Conservation (phyloP, 805 yeast genomes). For the Yarrowia alimentaria region DNA sequence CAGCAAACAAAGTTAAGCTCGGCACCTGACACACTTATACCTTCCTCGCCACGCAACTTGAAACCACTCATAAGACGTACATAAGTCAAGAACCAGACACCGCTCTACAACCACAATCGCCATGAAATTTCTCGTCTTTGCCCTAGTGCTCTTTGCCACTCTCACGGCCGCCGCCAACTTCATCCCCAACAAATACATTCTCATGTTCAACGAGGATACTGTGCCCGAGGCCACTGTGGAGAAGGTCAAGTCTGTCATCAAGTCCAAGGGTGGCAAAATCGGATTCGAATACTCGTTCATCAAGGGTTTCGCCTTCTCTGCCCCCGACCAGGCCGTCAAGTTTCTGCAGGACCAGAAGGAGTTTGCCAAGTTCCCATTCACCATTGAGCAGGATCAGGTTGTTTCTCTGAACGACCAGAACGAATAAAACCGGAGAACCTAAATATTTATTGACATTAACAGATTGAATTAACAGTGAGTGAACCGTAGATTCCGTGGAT, state of each 20-base stretch:
- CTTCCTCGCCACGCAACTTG: too few relatives aligned
- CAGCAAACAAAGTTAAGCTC: too few relatives aligned
- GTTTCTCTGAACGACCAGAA: constrained; percentile 1
- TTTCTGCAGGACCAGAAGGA: constrained; percentile 2
- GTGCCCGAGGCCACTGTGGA: constrained; percentile 1
- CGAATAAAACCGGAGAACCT: too few relatives aligned
- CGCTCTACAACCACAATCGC: not conserved
- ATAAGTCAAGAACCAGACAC: too few relatives aligned
- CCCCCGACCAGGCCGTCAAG: constrained; percentile 15
- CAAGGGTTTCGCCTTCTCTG: constrained; percentile 20
- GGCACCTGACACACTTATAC: too few relatives aligned
- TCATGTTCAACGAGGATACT: constrained; percentile 15
- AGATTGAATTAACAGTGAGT: too few relatives aligned
- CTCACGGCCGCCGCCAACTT: not conserved
- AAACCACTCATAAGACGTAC: too few relatives aligned
- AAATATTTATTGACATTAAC: too few relatives aligned
- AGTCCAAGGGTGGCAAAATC: constrained; percentile 16
- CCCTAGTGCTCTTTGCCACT: not conserved
- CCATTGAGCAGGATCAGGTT: constrained; percentile 20
- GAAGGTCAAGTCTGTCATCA: not conserved
- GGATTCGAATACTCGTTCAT: constrained; percentile 24
- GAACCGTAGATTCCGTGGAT: too few relatives aligned
- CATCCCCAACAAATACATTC: constrained; percentile 23
- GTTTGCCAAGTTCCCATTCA: constrained; percentile 8
- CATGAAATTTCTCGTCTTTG: not conserved